Percentiles rank a stretch among this genome's conserved stretches.
These are phyloP conservation scores for Triticum dicoccoides DNA, from an alignment of 176 grass and related monocot species.

Conservation along the genomic window DNA sequence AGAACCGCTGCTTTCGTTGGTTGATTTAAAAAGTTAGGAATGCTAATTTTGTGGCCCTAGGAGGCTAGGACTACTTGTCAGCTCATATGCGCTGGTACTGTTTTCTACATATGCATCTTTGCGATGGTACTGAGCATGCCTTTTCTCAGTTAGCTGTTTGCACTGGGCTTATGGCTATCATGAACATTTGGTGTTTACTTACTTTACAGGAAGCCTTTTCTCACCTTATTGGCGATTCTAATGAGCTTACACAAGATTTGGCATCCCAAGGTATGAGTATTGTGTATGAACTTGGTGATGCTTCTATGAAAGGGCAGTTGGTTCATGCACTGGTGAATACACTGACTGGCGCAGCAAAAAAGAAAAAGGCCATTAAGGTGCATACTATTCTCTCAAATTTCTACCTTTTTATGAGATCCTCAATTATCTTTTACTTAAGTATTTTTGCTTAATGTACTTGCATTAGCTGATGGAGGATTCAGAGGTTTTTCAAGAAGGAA, in stretches of 20 bases:
- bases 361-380: slow-evolving; percentile 96
- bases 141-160: not conserved
- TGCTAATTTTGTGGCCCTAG: not conserved
- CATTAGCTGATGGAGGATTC: slow-evolving; percentile 94
- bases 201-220: slow-evolving; percentile 80
- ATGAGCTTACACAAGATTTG: slow-evolving; percentile 98
- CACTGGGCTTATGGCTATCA: not conserved
- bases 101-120: slow-evolving; percentile 13
- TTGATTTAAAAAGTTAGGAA: not conserved
- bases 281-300: slow-evolving; percentile 93
- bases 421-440: not conserved
- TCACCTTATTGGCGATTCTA: slow-evolving; percentile 89
- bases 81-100: not conserved
- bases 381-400: slow-evolving; percentile 1
- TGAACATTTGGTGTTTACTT: slow-evolving; percentile 34
- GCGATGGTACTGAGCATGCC: not conserved
- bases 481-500: slow-evolving; percentile 96
- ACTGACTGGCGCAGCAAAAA: slow-evolving; percentile 80
- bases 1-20: not conserved
- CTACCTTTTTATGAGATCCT: slow-evolving; percentile 20
- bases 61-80: not conserved
- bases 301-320: slow-evolving; percentile 84
- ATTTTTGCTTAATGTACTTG: slow-evolving; percentile 33
- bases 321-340: slow-evolving; percentile 90
- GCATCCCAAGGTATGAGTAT: slow-evolving; percentile 99